Conservation (phyloP, 1,284 basidiomycete species). For the Xanthoconium separans region DNA sequence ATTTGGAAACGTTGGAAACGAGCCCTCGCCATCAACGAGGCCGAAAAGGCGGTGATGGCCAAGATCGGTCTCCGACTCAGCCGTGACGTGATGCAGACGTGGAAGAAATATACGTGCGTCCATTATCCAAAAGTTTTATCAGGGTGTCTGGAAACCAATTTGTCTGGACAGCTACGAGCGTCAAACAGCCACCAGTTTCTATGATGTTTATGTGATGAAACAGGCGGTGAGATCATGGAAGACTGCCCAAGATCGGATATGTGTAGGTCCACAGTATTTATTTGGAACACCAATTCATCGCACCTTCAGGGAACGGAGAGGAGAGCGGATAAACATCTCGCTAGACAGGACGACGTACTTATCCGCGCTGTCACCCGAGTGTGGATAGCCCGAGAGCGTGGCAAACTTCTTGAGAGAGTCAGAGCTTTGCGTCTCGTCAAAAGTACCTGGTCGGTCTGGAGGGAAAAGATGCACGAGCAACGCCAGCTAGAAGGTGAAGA, state of each 20-base stretch:
- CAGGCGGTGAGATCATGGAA: constrained; percentile 56
- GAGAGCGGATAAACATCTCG: constrained; percentile 56
- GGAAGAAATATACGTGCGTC: constrained; percentile 59
- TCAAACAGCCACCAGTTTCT: constrained; percentile 43
- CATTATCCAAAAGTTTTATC: background rate
- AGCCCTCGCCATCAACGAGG: constrained; percentile 41
- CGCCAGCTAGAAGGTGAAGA: constrained; percentile 46
- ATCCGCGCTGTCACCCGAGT: constrained; percentile 64
- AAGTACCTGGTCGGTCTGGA: constrained; percentile 55
- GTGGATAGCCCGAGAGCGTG: constrained; percentile 73
- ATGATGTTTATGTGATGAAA: constrained; percentile 46
- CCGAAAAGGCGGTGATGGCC: constrained; percentile 44
- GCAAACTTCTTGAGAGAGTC: constrained; percentile 58
- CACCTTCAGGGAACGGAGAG: constrained; percentile 44
- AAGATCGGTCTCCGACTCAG: constrained; percentile 48
- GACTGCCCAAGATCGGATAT: constrained; percentile 46
- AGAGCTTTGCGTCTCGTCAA: constrained; percentile 46
- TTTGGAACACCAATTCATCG: constrained; percentile 11
- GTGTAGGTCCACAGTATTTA: constrained; percentile 38
- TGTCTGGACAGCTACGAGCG: constrained; percentile 40
- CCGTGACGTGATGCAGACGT: constrained; percentile 45
- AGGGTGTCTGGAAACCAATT: constrained; percentile 10
- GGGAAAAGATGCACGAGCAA: constrained; percentile 42
- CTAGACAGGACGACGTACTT: constrained; percentile 62
- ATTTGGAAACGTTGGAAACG: constrained; percentile 59